These are phyloP conservation scores for Malassezia brasiliensis DNA, from an alignment of 1,284 basidiomycete species.

Conservation along the genomic window DNA sequence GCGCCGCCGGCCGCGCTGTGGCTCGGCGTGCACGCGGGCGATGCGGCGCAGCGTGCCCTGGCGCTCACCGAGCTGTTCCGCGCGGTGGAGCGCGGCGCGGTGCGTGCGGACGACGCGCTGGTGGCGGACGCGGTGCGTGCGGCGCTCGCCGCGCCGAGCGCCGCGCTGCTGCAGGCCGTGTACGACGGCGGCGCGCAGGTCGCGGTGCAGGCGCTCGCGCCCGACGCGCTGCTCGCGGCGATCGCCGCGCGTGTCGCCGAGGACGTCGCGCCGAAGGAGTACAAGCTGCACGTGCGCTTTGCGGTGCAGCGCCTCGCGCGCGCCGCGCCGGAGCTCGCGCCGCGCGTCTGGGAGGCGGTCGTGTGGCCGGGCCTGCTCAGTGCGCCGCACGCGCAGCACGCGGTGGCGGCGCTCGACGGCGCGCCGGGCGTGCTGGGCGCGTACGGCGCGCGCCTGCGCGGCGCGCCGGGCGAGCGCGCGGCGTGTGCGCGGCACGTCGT, in stretches of 20 bases:
- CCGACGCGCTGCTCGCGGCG: constrained; percentile 18
- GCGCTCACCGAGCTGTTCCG: constrained; percentile 27
- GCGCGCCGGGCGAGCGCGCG: background rate
- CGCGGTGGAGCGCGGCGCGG: constrained; percentile 18
- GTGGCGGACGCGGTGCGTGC: constrained; percentile 32
- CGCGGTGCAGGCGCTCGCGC: constrained; percentile 19
- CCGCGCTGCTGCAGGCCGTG: constrained; percentile 24
- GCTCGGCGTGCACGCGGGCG: constrained; percentile 36
- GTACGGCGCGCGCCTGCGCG: background rate
- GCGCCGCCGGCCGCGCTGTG: constrained; percentile 21
- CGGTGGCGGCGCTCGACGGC: background rate
- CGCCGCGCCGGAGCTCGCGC: constrained; percentile 14
- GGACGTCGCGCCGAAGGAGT: constrained; percentile 14
- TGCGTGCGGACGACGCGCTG: constrained; percentile 25
- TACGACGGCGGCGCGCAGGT: constrained; percentile 22
- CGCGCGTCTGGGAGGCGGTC: constrained; percentile 15
- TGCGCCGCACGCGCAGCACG: constrained; percentile 1
- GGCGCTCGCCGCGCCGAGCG: constrained; percentile 24
- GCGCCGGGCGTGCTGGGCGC: background rate
- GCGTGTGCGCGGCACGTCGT: background rate
- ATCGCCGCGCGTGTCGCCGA: constrained; percentile 16
- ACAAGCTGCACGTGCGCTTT: constrained; percentile 22
- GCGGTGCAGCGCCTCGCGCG: constrained; percentile 9
- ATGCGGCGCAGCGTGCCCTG: constrained; percentile 24
- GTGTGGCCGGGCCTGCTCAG: constrained; percentile 22